Percentiles rank a stretch among this genome's conserved stretches.
Evolutionary conservation across 306 rosid genomes (phyloP).

Genomic region (Trifolium pratense): DNA sequence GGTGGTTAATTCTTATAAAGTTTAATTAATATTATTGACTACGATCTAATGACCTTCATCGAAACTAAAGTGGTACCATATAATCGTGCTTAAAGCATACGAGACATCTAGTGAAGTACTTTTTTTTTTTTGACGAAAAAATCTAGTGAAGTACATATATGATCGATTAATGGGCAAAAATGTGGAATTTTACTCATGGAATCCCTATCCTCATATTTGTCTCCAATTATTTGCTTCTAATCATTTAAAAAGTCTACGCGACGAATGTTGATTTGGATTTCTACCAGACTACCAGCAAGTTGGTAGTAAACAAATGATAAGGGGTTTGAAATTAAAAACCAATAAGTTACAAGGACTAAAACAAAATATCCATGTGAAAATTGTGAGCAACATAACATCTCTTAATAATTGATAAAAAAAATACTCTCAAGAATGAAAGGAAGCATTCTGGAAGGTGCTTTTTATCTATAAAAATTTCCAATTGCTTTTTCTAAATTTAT

Average conservation of each 20-base stretch:
- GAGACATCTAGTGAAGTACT: no score
- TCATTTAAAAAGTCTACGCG: not conserved
- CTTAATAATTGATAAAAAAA: no score
- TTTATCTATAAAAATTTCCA: not conserved
- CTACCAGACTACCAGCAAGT: not conserved
- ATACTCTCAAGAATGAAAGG: not conserved
- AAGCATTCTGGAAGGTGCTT: conserved; percentile 40
- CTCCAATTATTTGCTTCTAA: not conserved
- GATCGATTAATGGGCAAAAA: not conserved
- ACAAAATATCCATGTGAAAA: conserved; percentile 6
- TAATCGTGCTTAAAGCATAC: no score
- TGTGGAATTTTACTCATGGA: not conserved
- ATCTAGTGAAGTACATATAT: no score
- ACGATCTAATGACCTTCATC: no score
- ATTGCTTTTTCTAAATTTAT: conserved; percentile 11
- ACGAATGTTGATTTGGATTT: not conserved
- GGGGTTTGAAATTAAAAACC: not conserved
- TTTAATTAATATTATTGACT: no score
- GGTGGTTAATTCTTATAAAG: no score
- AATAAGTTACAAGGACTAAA: not conserved
- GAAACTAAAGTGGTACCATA: no score
- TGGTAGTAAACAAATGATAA: not conserved
- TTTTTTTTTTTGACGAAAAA: no score
- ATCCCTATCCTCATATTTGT: no score
- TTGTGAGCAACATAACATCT: not conserved